Conservation (phyloP, 768 basidiomycete genomes). For the Termitomyces sp. region DNA sequence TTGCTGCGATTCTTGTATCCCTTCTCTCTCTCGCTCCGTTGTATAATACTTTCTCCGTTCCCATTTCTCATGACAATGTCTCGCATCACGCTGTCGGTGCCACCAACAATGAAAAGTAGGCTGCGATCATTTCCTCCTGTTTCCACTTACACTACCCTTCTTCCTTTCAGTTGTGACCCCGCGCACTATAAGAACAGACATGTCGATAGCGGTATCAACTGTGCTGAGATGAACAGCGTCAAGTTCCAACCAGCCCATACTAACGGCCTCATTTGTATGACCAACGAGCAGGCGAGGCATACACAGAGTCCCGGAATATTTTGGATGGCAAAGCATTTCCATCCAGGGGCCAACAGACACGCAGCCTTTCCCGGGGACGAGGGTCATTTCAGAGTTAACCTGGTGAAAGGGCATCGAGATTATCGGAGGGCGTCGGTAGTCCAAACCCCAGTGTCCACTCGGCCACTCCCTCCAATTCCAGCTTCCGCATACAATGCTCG, state of each 20-base stretch:
- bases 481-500: not conserved
- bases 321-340: not conserved
- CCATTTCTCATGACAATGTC: not conserved
- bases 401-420: not conserved
- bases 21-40: not conserved
- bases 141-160: not conserved
- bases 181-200: not conserved
- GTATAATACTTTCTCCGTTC: slow-evolving; percentile 1
- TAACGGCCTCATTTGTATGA: not conserved
- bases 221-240: not conserved
- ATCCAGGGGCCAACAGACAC: not conserved
- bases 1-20: not conserved
- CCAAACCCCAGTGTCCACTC: not conserved
- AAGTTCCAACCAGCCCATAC: not conserved
- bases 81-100: not conserved
- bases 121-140: not conserved
- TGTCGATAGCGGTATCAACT: not conserved
- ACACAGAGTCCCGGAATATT: not conserved
- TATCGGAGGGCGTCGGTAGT: not conserved
- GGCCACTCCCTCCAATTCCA: not conserved
- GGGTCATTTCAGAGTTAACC: not conserved
- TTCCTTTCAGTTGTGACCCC: not conserved
- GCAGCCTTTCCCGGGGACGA: not conserved
- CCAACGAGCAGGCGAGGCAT: not conserved
- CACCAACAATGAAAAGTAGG: not conserved